Evolutionary conservation across 2,329 filamentous ascomycete genomes (phyloP).

Genomic region (Fusarium mundagurra): DNA sequence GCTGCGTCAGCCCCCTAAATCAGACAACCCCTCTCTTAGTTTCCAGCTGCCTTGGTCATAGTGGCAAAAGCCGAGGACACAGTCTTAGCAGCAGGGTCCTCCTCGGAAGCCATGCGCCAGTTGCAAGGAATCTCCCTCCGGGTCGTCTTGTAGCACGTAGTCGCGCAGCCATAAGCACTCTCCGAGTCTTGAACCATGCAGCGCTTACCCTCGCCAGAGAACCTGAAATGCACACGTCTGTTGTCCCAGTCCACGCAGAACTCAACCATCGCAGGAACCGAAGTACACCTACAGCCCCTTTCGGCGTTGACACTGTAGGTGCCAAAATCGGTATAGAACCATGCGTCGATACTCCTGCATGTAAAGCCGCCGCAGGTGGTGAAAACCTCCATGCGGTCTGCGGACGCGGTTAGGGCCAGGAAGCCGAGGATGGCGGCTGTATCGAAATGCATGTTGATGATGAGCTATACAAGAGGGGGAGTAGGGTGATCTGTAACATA

Average conservation of each 20-base stretch:
- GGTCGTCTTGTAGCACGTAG: not conserved
- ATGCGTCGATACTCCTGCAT: not conserved
- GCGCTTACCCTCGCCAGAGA: not conserved
- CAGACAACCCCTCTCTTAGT: fast-evolving
- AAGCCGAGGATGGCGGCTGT: not conserved
- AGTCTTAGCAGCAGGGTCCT: not conserved
- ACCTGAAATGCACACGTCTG: not conserved
- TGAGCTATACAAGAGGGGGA: not conserved
- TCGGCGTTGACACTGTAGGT: not conserved
- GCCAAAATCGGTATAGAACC: not conserved
- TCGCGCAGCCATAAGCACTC: not conserved
- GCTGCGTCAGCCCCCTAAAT: not conserved
- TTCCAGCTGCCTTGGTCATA: not conserved
- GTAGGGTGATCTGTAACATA: too few relatives aligned
- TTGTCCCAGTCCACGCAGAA: not conserved
- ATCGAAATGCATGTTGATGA: not conserved
- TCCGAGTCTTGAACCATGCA: not conserved
- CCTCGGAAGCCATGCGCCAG: not conserved
- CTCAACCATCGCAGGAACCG: not conserved
- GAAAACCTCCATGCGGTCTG: not conserved
- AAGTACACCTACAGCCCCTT: not conserved
- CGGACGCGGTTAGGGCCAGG: not conserved
- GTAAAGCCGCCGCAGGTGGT: not conserved
- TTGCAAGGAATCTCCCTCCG: not conserved
- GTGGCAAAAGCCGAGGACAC: not conserved